These are phyloP conservation scores for Mortierella sp. DNA, from an alignment of 371 early-diverging fungal genomes.

Conservation along the genomic window DNA sequence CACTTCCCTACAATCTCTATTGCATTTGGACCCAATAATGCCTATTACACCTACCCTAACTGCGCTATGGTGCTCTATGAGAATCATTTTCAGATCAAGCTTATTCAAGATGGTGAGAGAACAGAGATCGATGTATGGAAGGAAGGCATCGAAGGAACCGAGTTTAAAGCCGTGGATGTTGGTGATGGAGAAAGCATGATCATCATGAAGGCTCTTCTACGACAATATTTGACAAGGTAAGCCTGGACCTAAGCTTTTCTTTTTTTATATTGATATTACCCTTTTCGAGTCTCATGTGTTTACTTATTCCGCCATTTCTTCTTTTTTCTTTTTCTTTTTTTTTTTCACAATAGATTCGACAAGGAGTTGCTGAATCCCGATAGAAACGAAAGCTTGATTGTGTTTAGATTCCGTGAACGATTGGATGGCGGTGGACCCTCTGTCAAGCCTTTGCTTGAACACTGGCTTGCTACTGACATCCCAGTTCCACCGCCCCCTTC, in stretches of 20 bases:
- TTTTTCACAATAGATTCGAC: conserved; percentile 43
- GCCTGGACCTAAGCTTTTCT: conserved; percentile 9
- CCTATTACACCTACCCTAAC: conserved; percentile 66
- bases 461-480: conserved; percentile 61
- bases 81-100: conserved; percentile 63
- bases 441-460: conserved; percentile 64
- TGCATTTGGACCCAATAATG: conserved; percentile 61
- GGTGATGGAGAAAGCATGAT: conserved; percentile 62
- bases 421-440: conserved; percentile 63
- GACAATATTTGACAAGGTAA: conserved; percentile 55
- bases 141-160: conserved; percentile 59
- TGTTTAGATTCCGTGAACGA: conserved; percentile 66
- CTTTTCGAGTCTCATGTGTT: too few species aligned
- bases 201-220: conserved; percentile 57
- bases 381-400: conserved; percentile 57
- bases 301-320: too few species aligned
- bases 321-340: conserved; percentile 23
- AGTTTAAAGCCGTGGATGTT: conserved; percentile 62
- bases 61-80: conserved; percentile 68
- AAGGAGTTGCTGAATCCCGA: conserved; percentile 60
- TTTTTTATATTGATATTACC: too few species aligned
- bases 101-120: conserved; percentile 62
- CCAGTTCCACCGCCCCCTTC: conserved; percentile 31
- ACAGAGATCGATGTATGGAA: conserved; percentile 65
- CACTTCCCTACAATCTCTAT: conserved; percentile 71